Percentiles rank a stretch among this genome's conserved stretches.
phyloP scores from a whole-genome alignment of 2,329 filamentous ascomycete species.

The Acrocalymma vagum region DNA sequence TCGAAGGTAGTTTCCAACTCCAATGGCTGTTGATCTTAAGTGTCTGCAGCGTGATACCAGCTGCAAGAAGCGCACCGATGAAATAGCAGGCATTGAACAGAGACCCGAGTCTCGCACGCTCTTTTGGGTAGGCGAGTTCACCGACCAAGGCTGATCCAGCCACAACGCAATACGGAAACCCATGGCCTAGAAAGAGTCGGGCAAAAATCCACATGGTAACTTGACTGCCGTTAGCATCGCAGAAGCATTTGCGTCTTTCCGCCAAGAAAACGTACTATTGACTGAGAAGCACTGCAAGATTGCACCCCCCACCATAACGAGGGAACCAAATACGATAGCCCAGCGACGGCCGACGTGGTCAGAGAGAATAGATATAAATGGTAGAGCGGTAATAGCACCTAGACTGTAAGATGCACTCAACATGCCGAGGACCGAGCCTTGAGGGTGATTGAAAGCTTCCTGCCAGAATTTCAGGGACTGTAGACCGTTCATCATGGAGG shows the following conservation, averaged over 20 bases:
- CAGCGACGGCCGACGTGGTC: conserved; percentile 50
- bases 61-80: conserved; percentile 61
- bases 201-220: conserved; percentile 63
- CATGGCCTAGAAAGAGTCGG: conserved; percentile 70
- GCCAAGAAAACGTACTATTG: conserved; percentile 13
- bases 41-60: conserved; percentile 70
- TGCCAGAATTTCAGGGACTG: conserved; percentile 28
- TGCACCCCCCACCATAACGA: conserved; percentile 53
- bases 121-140: conserved; percentile 72
- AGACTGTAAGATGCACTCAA: conserved; percentile 52
- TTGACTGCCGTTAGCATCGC: conserved; percentile 7
- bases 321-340: conserved; percentile 48
- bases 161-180: conserved; percentile 69
- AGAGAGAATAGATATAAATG: conserved; percentile 39
- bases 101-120: conserved; percentile 68
- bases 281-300: conserved; percentile 24
- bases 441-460: conserved; percentile 28
- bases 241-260: no score
- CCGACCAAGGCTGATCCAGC: conserved; percentile 68
- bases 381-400: conserved; percentile 44
- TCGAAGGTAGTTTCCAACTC: conserved; percentile 71
- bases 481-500: conserved; percentile 29
- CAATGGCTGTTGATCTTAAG: conserved; percentile 64
- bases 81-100: conserved; percentile 75
- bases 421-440: conserved; percentile 46